Evolutionary conservation across 78 protist genomes (phyloP).

Genomic region (Guillardia theta): DNA sequence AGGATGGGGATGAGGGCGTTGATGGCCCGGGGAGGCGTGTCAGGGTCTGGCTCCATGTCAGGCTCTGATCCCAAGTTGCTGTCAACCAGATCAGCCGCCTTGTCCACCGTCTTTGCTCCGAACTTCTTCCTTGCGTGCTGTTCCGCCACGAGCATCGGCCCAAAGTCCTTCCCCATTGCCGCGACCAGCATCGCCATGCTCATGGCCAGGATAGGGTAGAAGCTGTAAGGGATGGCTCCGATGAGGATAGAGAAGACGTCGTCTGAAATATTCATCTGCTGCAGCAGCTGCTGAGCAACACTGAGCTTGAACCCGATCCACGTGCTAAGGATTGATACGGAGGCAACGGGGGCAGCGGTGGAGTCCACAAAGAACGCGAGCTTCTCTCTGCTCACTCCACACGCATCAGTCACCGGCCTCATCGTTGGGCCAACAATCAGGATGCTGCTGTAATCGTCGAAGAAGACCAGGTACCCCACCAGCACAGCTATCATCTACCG

Average conservation of each 20-base stretch:
- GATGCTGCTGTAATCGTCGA: background rate
- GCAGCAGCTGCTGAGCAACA: background rate
- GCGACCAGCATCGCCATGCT: background rate
- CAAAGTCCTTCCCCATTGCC: background rate
- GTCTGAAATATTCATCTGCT: too few relatives aligned
- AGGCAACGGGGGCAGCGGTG: slow-evolving; percentile 53
- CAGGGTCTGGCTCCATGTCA: too few relatives aligned
- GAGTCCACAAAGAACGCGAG: slow-evolving; percentile 32
- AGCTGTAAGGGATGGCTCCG: background rate
- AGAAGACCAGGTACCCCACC: background rate
- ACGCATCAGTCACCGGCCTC: background rate
- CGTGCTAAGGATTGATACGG: slow-evolving; percentile 27
- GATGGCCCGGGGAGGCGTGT: background rate
- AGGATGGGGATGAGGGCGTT: slow-evolving; percentile 5
- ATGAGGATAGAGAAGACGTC: background rate
- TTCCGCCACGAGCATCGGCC: background rate
- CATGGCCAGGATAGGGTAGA: background rate
- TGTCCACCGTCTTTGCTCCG: too few relatives aligned
- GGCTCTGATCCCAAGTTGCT: too few relatives aligned
- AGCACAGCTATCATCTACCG: too few relatives aligned
- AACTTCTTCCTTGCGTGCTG: too few relatives aligned
- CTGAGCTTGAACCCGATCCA: slow-evolving; percentile 50
- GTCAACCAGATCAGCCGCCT: too few relatives aligned
- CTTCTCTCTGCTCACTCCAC: background rate
- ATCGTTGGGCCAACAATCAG: slow-evolving; percentile 39